Percentiles rank a stretch among this genome's conserved stretches.
These are phyloP conservation scores for Suhomyces xylopsoci DNA, from an alignment of 805 yeast genomes.

Conservation along the genomic window DNA sequence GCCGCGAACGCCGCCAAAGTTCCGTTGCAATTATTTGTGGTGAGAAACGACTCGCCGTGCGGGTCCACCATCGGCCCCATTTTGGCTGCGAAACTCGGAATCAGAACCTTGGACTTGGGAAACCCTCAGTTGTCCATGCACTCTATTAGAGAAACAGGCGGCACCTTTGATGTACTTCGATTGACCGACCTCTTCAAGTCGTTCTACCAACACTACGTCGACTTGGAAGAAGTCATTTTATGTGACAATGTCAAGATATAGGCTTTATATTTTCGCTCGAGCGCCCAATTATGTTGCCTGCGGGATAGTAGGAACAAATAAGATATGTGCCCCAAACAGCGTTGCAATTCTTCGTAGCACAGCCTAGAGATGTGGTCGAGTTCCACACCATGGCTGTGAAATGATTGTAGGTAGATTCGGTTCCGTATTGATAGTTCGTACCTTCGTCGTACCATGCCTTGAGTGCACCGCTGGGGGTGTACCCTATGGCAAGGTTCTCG, in stretches of 20 bases:
- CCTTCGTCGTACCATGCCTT: conserved; percentile 44
- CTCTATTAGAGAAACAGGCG: conserved; percentile 89
- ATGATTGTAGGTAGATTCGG: conserved; percentile 30
- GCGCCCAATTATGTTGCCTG: conserved; percentile 29
- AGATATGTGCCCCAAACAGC: conserved; percentile 34
- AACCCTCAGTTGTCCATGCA: conserved; percentile 94
- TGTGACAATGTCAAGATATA: conserved; percentile 19
- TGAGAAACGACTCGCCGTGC: conserved; percentile 87
- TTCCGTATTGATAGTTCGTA: conserved; percentile 23
- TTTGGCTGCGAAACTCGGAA: conserved; percentile 80
- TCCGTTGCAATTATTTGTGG: conserved; percentile 93
- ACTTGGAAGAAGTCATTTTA: conserved; percentile 26
- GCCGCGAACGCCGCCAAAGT: conserved; percentile 64
- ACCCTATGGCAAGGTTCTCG: conserved; percentile 41
- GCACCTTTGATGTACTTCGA: conserved; percentile 65
- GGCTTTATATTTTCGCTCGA: conserved; percentile 22
- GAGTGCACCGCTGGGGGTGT: conserved; percentile 29
- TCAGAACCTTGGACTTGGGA: conserved; percentile 85
- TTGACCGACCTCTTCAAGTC: conserved; percentile 60
- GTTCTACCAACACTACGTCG: conserved; percentile 47
- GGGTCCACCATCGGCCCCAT: conserved; percentile 98
- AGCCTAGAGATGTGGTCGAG: conserved; percentile 28
- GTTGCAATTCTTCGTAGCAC: conserved; percentile 32
- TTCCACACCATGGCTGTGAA: conserved; percentile 42
- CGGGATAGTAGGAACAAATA: conserved; percentile 35